Conservation (phyloP, 2,329 filamentous ascomycete genomes). For the Dothistroma septosporum region DNA sequence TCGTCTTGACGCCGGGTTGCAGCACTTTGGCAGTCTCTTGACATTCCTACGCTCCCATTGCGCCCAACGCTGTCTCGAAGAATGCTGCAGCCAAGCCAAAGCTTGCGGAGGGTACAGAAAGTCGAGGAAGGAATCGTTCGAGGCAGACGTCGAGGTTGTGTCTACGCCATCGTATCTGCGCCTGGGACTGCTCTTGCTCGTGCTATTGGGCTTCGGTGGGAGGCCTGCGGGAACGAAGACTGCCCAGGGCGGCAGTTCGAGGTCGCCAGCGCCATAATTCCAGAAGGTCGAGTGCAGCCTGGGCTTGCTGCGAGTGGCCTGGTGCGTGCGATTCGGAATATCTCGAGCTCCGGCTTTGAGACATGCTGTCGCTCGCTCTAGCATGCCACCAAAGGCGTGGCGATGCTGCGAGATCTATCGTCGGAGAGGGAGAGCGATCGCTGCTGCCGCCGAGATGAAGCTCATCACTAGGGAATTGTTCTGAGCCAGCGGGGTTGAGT, state of each 20-base stretch:
- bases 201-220: conserved; percentile 13
- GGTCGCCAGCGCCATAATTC: conserved; percentile 51
- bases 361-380: conserved; percentile 57
- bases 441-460: not conserved
- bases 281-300: conserved; percentile 54
- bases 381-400: conserved; percentile 44
- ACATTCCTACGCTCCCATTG: conserved; percentile 28
- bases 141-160: not conserved
- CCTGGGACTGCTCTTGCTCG: too few relatives aligned
- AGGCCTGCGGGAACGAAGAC: conserved; percentile 3
- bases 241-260: conserved; percentile 35
- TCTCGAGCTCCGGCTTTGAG: conserved; percentile 54
- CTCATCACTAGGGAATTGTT: not conserved
- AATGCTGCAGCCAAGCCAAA: conserved; percentile 35
- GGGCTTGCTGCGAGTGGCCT: conserved; percentile 43
- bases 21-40: conserved; percentile 24
- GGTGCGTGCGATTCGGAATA: conserved; percentile 43
- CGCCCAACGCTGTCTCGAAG: conserved; percentile 22
- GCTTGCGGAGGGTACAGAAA: conserved; percentile 48
- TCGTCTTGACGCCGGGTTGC: conserved; percentile 26
- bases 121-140: conserved; percentile 37
- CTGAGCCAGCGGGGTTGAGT: not conserved
- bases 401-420: conserved; percentile 4
- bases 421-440: not conserved
- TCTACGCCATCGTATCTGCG: not conserved